These are phyloP conservation scores for Citrus unshiu DNA, from an alignment of 345 rosid genomes.

Conservation along the genomic window DNA sequence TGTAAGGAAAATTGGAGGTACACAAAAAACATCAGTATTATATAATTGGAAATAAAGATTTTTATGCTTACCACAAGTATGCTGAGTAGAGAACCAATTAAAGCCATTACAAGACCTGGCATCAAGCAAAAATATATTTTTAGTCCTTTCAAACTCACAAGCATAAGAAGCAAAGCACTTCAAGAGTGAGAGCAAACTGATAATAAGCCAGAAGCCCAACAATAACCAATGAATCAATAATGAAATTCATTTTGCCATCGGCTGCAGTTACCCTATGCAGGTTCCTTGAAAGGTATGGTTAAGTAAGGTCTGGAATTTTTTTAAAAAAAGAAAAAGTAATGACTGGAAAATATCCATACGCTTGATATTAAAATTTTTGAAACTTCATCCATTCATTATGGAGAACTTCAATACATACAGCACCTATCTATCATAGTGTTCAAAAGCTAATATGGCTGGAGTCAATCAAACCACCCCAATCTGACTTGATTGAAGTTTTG, in stretches of 20 bases:
- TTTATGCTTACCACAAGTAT: constrained; percentile 63
- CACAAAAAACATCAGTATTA: not conserved
- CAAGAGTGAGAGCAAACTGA: not conserved
- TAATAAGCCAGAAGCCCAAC: not conserved
- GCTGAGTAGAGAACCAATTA: constrained; percentile 85
- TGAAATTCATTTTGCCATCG: not conserved
- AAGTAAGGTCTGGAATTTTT: not conserved
- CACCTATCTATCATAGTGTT: not conserved
- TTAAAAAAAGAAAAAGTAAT: no score
- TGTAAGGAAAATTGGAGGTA: not conserved
- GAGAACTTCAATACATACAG: not conserved
- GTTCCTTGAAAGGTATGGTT: not conserved
- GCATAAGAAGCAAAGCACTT: not conserved
- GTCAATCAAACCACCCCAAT: not conserved
- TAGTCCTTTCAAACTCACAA: not conserved
- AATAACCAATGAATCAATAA: not conserved
- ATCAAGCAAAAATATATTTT: not conserved
- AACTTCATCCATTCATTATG: not conserved
- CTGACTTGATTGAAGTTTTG: not conserved
- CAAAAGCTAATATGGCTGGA: not conserved
- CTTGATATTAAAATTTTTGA: not conserved
- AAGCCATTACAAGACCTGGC: constrained; percentile 86
- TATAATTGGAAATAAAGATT: not conserved
- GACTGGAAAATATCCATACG: not conserved
- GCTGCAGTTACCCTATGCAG: not conserved